Conservation (phyloP, 2,329 filamentous ascomycete genomes). For the Hypomyces perniciosus region DNA sequence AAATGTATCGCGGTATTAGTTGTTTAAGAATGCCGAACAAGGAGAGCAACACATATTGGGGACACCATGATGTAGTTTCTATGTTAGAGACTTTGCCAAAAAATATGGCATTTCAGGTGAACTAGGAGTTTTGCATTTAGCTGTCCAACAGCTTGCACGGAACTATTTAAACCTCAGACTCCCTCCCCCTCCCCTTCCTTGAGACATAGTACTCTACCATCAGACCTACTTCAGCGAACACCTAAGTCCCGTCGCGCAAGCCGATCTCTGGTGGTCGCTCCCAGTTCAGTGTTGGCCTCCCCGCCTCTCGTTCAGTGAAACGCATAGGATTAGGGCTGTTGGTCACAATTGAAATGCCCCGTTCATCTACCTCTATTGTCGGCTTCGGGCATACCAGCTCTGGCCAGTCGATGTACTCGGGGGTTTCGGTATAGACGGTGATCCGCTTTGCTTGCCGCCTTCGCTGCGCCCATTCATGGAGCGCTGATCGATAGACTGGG, state of each 20-base stretch:
- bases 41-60: not conserved
- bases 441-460: slow-evolving; percentile 11
- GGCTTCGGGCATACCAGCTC: not conserved
- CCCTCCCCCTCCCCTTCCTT: too few species aligned
- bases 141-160: too few species aligned
- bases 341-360: not conserved
- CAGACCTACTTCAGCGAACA: too few species aligned
- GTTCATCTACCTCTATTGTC: not conserved
- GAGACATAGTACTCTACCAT: too few species aligned
- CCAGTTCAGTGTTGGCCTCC: not conserved
- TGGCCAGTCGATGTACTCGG: slow-evolving; percentile 22
- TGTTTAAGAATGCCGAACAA: not conserved
- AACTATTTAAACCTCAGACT: too few species aligned
- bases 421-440: slow-evolving; percentile 14
- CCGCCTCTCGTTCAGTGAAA: not conserved
- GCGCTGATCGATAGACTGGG: slow-evolving; percentile 20
- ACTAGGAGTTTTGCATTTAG: too few species aligned
- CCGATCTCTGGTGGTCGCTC: not conserved
- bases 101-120: too few species aligned
- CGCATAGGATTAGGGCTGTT: not conserved
- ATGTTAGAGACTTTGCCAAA: too few species aligned
- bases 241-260: not conserved
- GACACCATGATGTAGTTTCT: too few species aligned
- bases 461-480: slow-evolving; percentile 22
- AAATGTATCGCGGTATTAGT: not conserved